These are phyloP conservation scores for Kurtzmaniella fragi DNA, from an alignment of 805 yeast species.

Conservation along the genomic window DNA sequence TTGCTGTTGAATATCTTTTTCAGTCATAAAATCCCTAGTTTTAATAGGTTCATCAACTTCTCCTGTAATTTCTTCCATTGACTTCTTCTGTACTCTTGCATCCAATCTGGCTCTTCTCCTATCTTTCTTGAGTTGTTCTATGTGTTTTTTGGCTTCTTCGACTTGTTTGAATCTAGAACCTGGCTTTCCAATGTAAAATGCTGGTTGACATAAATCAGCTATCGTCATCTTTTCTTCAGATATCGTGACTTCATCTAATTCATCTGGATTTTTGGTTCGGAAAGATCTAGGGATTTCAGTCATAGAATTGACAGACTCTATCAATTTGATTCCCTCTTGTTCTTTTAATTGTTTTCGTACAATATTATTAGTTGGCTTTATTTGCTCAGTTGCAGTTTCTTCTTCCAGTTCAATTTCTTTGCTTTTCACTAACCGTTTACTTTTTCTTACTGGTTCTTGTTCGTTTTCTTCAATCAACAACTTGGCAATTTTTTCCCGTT, in stretches of 20 bases:
- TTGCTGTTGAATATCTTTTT: slow-evolving; percentile 17
- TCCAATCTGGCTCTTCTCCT: slow-evolving; percentile 22
- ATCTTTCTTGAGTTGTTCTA: slow-evolving; percentile 14
- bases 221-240: slow-evolving; percentile 54
- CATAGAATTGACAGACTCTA: slow-evolving; percentile 10
- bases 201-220: slow-evolving; percentile 67
- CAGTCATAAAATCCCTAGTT: slow-evolving; percentile 35
- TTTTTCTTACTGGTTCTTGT: slow-evolving; percentile 7
- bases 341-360: slow-evolving; percentile 6
- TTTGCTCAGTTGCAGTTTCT: slow-evolving; percentile 10
- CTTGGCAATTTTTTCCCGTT: slow-evolving; percentile 5
- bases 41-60: slow-evolving; percentile 31
- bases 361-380: slow-evolving; percentile 2
- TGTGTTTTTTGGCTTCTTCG: slow-evolving; percentile 40
- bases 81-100: slow-evolving; percentile 25
- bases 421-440: too few species aligned
- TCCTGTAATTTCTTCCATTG: slow-evolving; percentile 24
- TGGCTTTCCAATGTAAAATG: slow-evolving; percentile 59
- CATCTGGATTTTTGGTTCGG: slow-evolving; percentile 31
- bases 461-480: slow-evolving; percentile 4
- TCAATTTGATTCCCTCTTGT: slow-evolving; percentile 12
- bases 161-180: slow-evolving; percentile 57
- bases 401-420: too few species aligned
- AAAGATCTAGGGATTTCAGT: slow-evolving; percentile 34
- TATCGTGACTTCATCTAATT: slow-evolving; percentile 40